phyloP scores from a whole-genome alignment of 768 basidiomycete genomes.

The Russula sp. region DNA sequence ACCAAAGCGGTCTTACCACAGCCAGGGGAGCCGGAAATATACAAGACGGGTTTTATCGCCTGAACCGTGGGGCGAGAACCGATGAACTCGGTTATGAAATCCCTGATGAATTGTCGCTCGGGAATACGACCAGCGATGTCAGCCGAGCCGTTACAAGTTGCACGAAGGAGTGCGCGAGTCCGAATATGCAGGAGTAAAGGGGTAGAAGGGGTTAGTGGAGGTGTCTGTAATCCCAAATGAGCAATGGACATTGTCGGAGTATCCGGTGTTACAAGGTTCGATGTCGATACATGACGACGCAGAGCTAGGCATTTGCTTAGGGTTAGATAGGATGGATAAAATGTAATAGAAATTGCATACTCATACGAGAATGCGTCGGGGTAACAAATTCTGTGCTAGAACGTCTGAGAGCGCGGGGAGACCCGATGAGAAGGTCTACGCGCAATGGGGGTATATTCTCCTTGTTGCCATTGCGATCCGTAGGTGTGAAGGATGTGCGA shows the following conservation, averaged over 20 bases:
- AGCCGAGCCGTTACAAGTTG: constrained; percentile 54
- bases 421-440: constrained; percentile 33
- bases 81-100: constrained; percentile 56
- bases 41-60: constrained; percentile 47
- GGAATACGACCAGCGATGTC: constrained; percentile 61
- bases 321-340: constrained; percentile 12
- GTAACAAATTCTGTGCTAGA: constrained; percentile 33
- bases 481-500: constrained; percentile 38
- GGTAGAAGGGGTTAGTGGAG: constrained; percentile 53
- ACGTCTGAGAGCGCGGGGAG: constrained; percentile 36
- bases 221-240: constrained; percentile 46
- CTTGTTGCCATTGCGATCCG: constrained; percentile 63
- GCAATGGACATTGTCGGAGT: constrained; percentile 44
- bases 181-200: constrained; percentile 48
- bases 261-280: constrained; percentile 33
- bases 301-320: constrained; percentile 31
- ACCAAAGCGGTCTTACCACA: constrained; percentile 89
- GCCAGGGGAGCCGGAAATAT: constrained; percentile 90
- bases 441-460: constrained; percentile 70
- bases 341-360: constrained; percentile 33
- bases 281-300: constrained; percentile 46
- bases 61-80: constrained; percentile 27
- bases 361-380: constrained; percentile 40
- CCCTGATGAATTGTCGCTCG: constrained; percentile 52
- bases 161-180: constrained; percentile 62